Percentiles rank a stretch among this genome's conserved stretches.
Conservation (phyloP, 768 basidiomycete genomes). For the Amanita rubescens region DNA sequence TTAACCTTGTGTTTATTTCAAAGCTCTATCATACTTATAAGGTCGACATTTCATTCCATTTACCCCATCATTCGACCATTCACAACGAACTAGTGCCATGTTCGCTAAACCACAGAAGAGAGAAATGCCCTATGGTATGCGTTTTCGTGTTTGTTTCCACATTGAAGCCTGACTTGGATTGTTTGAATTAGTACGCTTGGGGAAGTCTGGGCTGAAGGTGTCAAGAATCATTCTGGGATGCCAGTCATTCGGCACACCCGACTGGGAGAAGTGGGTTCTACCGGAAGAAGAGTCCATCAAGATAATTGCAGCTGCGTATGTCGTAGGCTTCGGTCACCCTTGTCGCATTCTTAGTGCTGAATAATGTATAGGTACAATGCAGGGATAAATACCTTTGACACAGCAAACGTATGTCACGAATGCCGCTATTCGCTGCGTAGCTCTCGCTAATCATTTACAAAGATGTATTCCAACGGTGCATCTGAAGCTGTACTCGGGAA, state of each 20-base stretch:
- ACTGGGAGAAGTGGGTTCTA: conserved; percentile 44
- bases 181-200: conserved; percentile 30
- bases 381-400: conserved; percentile 59
- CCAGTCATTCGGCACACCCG: conserved; percentile 48
- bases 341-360: too few species aligned
- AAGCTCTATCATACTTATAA: too few species aligned
- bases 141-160: too few species aligned
- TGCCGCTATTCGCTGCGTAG: not conserved
- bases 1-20: too few species aligned
- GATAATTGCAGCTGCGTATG: conserved; percentile 44
- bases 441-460: not conserved
- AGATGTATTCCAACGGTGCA: conserved; percentile 60
- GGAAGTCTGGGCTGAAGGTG: conserved; percentile 52
- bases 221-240: conserved; percentile 60
- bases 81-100: too few species aligned
- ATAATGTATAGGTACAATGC: conserved; percentile 38
- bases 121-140: too few species aligned
- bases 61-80: too few species aligned
- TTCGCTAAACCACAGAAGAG: too few species aligned
- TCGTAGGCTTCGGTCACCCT: not conserved
- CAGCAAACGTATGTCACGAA: conserved; percentile 38
- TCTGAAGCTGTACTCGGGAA: conserved; percentile 66
- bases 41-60: too few species aligned
- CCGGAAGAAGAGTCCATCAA: conserved; percentile 42
- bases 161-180: too few species aligned